Conservation (phyloP, 2,329 filamentous ascomycete genomes). For the Fusarium bulbicola region DNA sequence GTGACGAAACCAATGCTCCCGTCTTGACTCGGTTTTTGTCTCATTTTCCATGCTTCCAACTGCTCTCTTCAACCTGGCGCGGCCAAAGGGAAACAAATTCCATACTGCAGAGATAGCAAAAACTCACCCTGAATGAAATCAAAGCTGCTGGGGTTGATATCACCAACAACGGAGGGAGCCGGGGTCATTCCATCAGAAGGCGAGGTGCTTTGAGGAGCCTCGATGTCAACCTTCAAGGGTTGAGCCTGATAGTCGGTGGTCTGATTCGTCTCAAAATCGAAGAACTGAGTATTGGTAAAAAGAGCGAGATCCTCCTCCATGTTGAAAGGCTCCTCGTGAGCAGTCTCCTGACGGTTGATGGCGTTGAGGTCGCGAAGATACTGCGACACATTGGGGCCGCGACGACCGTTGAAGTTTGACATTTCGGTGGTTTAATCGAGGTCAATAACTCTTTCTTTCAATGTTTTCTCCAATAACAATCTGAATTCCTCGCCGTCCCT, state of each 20-base stretch:
- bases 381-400: slow-evolving; percentile 87
- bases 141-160: slow-evolving; percentile 53
- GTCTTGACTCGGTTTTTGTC: not conserved
- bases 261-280: slow-evolving; percentile 76
- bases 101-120: not conserved
- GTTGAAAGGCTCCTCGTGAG: slow-evolving; percentile 67
- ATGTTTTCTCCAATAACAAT: not conserved
- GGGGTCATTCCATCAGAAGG: slow-evolving; percentile 52
- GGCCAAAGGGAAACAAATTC: not conserved
- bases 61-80: not conserved
- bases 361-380: slow-evolving; percentile 89
- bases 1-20: not conserved
- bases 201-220: slow-evolving; percentile 46
- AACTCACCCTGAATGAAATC: slow-evolving; percentile 63
- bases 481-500: slow-evolving; percentile 18
- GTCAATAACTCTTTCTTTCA: not conserved
- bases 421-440: slow-evolving; percentile 53
- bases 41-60: not conserved
- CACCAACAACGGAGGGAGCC: slow-evolving; percentile 54
- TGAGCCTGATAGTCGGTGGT: slow-evolving; percentile 65
- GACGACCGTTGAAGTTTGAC: slow-evolving; percentile 79
- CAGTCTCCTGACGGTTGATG: slow-evolving; percentile 66
- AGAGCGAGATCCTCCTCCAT: slow-evolving; percentile 78
- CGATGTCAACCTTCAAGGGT: slow-evolving; percentile 55
- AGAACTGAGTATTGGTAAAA: slow-evolving; percentile 86